Conservation (phyloP, 2,329 filamentous ascomycete species). For the Pestalotiopsis sp. region DNA sequence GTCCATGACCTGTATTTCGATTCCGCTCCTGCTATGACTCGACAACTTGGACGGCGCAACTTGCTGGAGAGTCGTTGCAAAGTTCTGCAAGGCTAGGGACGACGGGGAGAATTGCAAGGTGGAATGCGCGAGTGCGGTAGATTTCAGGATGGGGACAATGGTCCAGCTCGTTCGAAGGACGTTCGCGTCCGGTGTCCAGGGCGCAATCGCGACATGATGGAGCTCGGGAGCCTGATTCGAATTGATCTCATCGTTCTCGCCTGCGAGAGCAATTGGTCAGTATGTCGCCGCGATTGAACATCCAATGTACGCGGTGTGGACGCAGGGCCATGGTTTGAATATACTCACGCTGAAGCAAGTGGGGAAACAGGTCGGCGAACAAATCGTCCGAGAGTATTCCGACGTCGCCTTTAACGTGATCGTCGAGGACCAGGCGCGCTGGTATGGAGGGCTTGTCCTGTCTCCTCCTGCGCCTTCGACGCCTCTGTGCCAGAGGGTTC, state of each 20-base stretch:
- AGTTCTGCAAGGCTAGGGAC: constrained; percentile 76
- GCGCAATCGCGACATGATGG: constrained; percentile 72
- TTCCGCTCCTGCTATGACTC: constrained; percentile 71
- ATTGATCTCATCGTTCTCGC: constrained; percentile 30
- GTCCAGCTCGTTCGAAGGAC: constrained; percentile 76
- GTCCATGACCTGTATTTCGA: constrained; percentile 84
- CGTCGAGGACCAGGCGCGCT: constrained; percentile 82
- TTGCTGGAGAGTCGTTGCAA: constrained; percentile 73
- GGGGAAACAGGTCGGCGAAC: constrained; percentile 78
- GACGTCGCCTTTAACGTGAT: constrained; percentile 81
- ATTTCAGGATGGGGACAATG: constrained; percentile 73
- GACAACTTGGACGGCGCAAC: constrained; percentile 76
- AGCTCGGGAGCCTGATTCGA: constrained; percentile 39
- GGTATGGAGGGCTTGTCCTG: constrained; percentile 76
- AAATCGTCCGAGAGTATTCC: constrained; percentile 87
- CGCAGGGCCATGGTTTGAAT: constrained; percentile 10
- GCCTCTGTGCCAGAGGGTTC: constrained; percentile 33
- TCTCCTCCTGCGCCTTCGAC: constrained; percentile 55
- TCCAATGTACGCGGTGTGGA: constrained; percentile 17
- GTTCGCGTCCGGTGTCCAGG: constrained; percentile 65
- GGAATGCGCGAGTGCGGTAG: constrained; percentile 69
- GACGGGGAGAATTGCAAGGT: constrained; percentile 79
- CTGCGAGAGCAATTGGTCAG: constrained; percentile 24
- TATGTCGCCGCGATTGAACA: neutral
- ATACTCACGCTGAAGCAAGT: constrained; percentile 55